Percentiles rank a stretch among this genome's conserved stretches.
Conservation (phyloP, 2,329 filamentous ascomycete genomes). For the Torrubiella hemipterigena region DNA sequence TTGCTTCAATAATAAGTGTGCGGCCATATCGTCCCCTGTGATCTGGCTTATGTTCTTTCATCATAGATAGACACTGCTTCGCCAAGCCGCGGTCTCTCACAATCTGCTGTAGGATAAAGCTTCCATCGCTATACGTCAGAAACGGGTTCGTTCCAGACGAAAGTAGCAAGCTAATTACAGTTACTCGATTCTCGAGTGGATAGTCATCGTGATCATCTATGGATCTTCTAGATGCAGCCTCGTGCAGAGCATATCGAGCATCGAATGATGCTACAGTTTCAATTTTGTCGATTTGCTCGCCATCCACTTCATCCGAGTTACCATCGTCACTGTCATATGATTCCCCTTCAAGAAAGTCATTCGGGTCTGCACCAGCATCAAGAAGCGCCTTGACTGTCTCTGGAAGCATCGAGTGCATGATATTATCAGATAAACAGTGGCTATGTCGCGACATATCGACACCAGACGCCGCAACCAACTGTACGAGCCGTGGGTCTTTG, state of each 20-base stretch:
- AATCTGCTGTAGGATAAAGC: slow-evolving; percentile 2
- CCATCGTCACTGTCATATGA: slow-evolving; percentile 2
- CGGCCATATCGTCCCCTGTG: neutral
- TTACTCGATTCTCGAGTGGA: neutral
- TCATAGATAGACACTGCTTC: neutral
- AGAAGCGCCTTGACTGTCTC: neutral
- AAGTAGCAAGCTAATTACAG: neutral
- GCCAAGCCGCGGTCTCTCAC: neutral
- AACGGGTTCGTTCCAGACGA: neutral
- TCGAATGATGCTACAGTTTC: neutral
- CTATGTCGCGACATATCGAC: neutral
- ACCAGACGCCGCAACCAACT: neutral
- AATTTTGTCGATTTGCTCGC: neutral
- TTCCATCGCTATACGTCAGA: slow-evolving; percentile 1
- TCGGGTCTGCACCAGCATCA: slow-evolving; percentile 4
- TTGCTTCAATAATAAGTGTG: slow-evolving; percentile 1
- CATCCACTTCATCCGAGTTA: neutral
- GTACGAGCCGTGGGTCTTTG: neutral
- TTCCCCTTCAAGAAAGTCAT: slow-evolving; percentile 2
- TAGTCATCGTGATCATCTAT: neutral
- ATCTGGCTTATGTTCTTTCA: neutral
- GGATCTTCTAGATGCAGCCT: neutral
- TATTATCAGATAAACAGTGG: neutral
- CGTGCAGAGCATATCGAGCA: slow-evolving; percentile 1
- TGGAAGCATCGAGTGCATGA: slow-evolving; percentile 1